Base-by-base conservation (phyloP, 805 yeast genomes). In the Zygosaccharomyces lentus region DNA sequence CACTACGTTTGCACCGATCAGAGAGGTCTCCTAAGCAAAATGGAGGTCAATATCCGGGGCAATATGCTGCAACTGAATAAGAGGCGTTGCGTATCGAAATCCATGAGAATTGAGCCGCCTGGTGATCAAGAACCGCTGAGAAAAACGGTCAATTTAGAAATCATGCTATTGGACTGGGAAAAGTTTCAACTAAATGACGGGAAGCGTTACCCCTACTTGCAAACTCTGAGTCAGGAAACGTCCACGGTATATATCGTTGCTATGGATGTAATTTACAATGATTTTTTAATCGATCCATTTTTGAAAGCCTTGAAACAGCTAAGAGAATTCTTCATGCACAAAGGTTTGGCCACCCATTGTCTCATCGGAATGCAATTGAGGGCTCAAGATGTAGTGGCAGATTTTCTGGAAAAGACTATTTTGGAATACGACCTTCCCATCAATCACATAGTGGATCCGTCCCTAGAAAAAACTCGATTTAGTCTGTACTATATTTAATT, bases 251-350 rank as follows among this genome's bases (percentile, higher is more conserved):
- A 53, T 13, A 57, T 66, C 6, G 8, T 66, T 2, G 68, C 69
- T 10, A 58, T 66, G 64, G 70, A 66, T 51, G 69, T 64, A 9
- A 61, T 66, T 3, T 66, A 66, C 55, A 66, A 66, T 43, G 68
- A 63, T 23, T 65, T 51, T 35, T 47, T 66, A 13, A 63, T 65
- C n/a, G 52, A 48, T 2, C 67, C 68, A 2, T 63, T 61, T 39
- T 45, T 66, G 13, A 37, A 49, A 9, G 61, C 67, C 6, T 27
- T 65, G n/a, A 40, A 15, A 2, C 50, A 50, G 29, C 45, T 62
- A 13, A 26, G 44, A 9, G 25, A 38, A 5, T 47, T 40, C 27
- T 58, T 46, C 39, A 27, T 29, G 7, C 5, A 4, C n/a, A 38
- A 43, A 15, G 38, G 41, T 1, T 29, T 38, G 13, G 17, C 37